Percentiles rank a stretch among this genome's conserved stretches.
Conservation (phyloP, 495 filamentous ascomycete species). For the Podospora comata region DNA sequence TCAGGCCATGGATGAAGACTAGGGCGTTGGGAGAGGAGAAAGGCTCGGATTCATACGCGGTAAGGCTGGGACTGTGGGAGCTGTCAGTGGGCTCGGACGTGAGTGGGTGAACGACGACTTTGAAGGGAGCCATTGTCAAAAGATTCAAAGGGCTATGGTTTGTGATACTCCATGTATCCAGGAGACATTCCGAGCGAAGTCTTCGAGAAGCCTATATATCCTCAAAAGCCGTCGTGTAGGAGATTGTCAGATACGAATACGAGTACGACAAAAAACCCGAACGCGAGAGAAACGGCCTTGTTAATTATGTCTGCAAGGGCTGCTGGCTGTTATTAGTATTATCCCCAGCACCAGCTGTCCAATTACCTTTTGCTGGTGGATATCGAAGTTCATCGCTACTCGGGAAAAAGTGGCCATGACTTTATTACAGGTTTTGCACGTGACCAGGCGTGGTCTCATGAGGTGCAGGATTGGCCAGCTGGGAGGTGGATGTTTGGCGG, state of each 20-base stretch:
- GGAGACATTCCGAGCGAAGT: too few species aligned
- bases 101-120: conserved; percentile 36
- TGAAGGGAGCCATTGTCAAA: conserved; percentile 18
- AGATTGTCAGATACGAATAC: not conserved
- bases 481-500: not conserved
- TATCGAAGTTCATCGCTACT: too few species aligned
- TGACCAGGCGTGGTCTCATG: too few species aligned
- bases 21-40: conserved; percentile 55
- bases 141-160: not conserved
- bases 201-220: too few species aligned
- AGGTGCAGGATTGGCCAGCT: not conserved
- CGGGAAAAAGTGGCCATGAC: too few species aligned
- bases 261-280: not conserved
- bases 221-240: not conserved
- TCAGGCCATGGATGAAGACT: conserved; percentile 78
- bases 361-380: not conserved
- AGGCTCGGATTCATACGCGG: conserved; percentile 35
- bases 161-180: too few species aligned
- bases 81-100: not conserved
- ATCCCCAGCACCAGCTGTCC: not conserved
- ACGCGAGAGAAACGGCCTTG: not conserved
- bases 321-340: not conserved
- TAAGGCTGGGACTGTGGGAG: conserved; percentile 18
- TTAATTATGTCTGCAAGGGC: not conserved
- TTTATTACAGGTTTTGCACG: too few species aligned